Evolutionary conservation across 306 rosid genomes (phyloP).

Genomic region (Cucumis hystrix): DNA sequence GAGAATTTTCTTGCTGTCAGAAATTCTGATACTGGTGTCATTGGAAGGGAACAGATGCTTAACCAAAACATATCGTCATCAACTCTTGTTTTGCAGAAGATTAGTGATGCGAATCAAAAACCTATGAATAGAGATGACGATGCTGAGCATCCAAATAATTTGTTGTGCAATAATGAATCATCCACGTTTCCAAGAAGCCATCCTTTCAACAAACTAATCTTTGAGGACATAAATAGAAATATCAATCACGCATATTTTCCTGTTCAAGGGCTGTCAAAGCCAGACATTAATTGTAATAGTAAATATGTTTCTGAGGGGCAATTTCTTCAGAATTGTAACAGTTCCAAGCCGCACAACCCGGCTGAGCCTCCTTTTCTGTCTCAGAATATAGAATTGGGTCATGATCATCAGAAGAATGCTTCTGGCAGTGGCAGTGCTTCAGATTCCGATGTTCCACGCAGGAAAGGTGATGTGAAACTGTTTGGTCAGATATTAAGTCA

Average conservation of each 20-base stretch:
- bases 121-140: not conserved
- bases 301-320: slow-evolving; percentile 2
- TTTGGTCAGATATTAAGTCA: slow-evolving; percentile 74
- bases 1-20: slow-evolving; percentile 22
- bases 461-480: slow-evolving; percentile 85
- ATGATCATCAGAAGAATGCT: slow-evolving; percentile 19
- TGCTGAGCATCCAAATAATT: slow-evolving; percentile 14
- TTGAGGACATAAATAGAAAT: slow-evolving; percentile 39
- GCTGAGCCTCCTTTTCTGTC: slow-evolving; percentile 38
- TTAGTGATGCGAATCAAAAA: slow-evolving; percentile 19
- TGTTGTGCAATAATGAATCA: slow-evolving; percentile 18
- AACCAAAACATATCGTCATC: slow-evolving; percentile 39
- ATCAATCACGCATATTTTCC: slow-evolving; percentile 23
- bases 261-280: slow-evolving; percentile 9
- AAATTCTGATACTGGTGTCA: slow-evolving; percentile 22
- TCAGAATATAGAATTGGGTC: slow-evolving; percentile 21
- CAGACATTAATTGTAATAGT: slow-evolving; percentile 12
- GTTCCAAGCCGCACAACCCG: slow-evolving; percentile 15
- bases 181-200: slow-evolving; percentile 36
- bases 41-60: slow-evolving; percentile 24
- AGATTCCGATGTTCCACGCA: slow-evolving; percentile 48
- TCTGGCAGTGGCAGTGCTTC: slow-evolving; percentile 22
- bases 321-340: slow-evolving; percentile 16
- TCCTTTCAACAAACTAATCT: slow-evolving; percentile 26
- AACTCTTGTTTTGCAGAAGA: slow-evolving; percentile 27